A percentile compares a stretch with the other conserved stretches of the same genome.
These are phyloP conservation scores for Fraxinus nigra DNA, from an alignment of 305 asterid species.

Conservation along the genomic window DNA sequence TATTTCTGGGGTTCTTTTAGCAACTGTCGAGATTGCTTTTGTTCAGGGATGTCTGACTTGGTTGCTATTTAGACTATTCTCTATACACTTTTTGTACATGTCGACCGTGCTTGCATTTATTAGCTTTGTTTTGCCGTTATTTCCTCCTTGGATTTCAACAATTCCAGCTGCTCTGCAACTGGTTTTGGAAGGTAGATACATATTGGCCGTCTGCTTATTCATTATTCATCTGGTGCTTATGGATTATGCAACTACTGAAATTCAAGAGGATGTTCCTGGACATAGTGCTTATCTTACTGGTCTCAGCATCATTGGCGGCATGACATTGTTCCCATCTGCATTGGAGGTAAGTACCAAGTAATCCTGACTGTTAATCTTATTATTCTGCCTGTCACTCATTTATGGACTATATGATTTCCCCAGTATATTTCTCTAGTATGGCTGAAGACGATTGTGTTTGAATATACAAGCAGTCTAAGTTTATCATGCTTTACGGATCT, in stretches of 20 bases:
- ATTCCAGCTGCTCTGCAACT: conserved; percentile 80
- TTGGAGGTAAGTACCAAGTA: conserved; percentile 54
- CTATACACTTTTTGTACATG: conserved; percentile 84
- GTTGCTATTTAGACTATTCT: conserved; percentile 75
- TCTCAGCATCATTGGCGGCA: conserved; percentile 92
- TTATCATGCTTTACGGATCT: background rate
- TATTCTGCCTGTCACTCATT: background rate
- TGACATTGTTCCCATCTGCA: conserved; percentile 87
- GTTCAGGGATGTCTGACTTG: conserved; percentile 93
- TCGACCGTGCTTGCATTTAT: conserved; percentile 80
- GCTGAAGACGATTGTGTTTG: background rate
- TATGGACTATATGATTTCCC: background rate
- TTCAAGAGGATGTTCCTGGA: conserved; percentile 86
- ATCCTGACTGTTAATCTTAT: background rate
- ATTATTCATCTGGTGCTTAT: conserved; percentile 67
- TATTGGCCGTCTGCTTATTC: conserved; percentile 51
- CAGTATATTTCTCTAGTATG: background rate
- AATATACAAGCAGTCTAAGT: background rate
- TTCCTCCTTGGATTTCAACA: conserved; percentile 77
- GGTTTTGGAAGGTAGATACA: conserved; percentile 72
- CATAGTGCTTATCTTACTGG: conserved; percentile 84
- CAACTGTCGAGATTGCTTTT: conserved; percentile 82
- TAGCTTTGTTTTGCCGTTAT: conserved; percentile 75
- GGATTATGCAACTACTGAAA: conserved; percentile 82
- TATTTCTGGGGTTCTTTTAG: conserved; percentile 79